A percentile compares a stretch with the other conserved stretches of the same genome.
Evolutionary conservation across 495 filamentous ascomycete species (phyloP).

Genomic region (Xylaria nigripes): DNA sequence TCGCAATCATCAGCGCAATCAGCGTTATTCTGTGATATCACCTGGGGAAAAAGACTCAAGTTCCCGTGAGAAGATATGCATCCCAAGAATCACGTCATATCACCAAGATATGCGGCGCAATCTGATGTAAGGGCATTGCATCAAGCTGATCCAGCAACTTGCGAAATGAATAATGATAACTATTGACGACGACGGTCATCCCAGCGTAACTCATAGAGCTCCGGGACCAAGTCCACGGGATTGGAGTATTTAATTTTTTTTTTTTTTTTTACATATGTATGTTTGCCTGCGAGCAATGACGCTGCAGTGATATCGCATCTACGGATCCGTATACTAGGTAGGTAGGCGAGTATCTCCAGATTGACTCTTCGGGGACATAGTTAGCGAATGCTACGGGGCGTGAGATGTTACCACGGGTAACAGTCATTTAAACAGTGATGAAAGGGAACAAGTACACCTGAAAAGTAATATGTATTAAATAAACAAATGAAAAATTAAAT

Average conservation of each 20-base stretch:
- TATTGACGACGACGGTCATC: neutral
- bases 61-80: neutral
- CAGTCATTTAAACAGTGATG: neutral
- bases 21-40: neutral
- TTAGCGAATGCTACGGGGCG: neutral
- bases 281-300: neutral
- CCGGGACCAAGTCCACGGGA: neutral
- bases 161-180: neutral
- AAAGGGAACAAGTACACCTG: neutral
- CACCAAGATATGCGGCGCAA: conserved; percentile 1
- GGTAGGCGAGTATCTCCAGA: neutral
- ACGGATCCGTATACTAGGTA: neutral
- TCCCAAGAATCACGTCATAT: conserved; percentile 1
- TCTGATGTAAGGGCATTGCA: conserved; percentile 5
- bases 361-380: neutral
- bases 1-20: neutral
- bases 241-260: neutral
- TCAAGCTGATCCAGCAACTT: neutral
- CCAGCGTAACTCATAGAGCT: neutral
- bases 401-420: neutral
- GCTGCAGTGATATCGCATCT: neutral
- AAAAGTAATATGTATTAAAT: neutral
- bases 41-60: neutral
- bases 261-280: neutral
- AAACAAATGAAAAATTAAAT: neutral